These are phyloP conservation scores for Friedmanniomyces simplex DNA, from an alignment of 495 filamentous ascomycete species.

Conservation along the genomic window DNA sequence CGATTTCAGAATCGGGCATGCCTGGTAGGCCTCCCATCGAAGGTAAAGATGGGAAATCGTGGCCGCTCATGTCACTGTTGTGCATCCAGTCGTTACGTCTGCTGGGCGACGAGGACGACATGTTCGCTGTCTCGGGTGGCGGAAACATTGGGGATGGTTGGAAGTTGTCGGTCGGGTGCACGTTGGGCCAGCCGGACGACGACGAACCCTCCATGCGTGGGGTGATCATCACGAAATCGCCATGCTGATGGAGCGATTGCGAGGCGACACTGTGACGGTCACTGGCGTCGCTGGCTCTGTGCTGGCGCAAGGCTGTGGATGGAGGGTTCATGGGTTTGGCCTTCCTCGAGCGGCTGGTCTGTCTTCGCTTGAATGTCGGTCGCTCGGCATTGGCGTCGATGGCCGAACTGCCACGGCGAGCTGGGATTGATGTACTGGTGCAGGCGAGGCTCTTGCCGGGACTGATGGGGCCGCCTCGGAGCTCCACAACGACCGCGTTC, in stretches of 20 bases:
- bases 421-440: constrained; percentile 21
- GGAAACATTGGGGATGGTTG: background rate
- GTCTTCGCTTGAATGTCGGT: constrained; percentile 23
- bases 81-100: constrained; percentile 6
- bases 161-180: constrained; percentile 1
- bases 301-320: constrained; percentile 1
- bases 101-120: background rate
- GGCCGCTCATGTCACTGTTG: background rate
- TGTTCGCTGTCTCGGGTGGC: background rate
- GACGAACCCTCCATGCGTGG: constrained; percentile 21
- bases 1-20: background rate
- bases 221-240: constrained; percentile 27
- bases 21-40: background rate
- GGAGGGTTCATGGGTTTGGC: constrained; percentile 10
- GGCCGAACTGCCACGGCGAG: constrained; percentile 22
- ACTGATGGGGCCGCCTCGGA: constrained; percentile 22
- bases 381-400: constrained; percentile 8
- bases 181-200: background rate
- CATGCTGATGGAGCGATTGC: constrained; percentile 1
- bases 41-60: constrained; percentile 1
- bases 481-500: constrained; percentile 27
- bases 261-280: background rate
- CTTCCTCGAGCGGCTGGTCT: constrained; percentile 18
- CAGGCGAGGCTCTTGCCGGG: background rate
- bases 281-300: constrained; percentile 17